phyloP scores from a whole-genome alignment of 2,329 filamentous ascomycete genomes.

The Beauveria scarabaeidicola region DNA sequence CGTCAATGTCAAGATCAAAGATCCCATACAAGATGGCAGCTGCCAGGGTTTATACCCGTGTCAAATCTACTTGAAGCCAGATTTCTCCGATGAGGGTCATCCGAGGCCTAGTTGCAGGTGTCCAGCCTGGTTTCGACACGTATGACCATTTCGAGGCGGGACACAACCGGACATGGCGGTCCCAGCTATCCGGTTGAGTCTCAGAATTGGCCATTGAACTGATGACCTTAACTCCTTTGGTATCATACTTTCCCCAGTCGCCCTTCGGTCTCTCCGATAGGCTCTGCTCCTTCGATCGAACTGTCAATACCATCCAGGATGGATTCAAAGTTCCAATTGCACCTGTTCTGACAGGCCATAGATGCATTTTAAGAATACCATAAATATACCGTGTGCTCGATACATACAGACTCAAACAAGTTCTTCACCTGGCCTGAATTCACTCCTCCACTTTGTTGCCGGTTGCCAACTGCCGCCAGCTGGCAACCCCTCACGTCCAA shows the following conservation, averaged over 20 bases:
- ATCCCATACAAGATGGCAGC: neutral
- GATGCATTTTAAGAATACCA: neutral
- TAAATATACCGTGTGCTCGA: neutral
- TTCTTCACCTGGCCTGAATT: neutral
- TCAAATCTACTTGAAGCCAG: neutral
- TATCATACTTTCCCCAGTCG: neutral
- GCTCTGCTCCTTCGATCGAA: neutral
- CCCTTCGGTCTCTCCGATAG: too few species aligned
- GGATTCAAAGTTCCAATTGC: neutral
- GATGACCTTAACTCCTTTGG: neutral
- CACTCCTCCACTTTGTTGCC: constrained; percentile 1
- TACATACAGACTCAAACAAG: neutral
- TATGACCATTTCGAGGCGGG: neutral
- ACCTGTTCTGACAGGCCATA: neutral
- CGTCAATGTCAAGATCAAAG: neutral
- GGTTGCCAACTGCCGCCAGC: constrained; percentile 7
- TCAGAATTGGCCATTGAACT: neutral
- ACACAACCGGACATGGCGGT: neutral
- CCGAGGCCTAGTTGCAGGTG: neutral
- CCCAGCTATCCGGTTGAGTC: neutral
- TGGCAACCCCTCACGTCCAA: constrained; percentile 8
- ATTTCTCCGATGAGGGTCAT: neutral
- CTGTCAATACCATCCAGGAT: neutral
- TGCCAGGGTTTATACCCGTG: neutral
- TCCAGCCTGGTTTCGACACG: neutral